Evolutionary conservation across 2,329 filamentous ascomycete genomes (phyloP).

Genomic region (Sclerotinia minor): DNA sequence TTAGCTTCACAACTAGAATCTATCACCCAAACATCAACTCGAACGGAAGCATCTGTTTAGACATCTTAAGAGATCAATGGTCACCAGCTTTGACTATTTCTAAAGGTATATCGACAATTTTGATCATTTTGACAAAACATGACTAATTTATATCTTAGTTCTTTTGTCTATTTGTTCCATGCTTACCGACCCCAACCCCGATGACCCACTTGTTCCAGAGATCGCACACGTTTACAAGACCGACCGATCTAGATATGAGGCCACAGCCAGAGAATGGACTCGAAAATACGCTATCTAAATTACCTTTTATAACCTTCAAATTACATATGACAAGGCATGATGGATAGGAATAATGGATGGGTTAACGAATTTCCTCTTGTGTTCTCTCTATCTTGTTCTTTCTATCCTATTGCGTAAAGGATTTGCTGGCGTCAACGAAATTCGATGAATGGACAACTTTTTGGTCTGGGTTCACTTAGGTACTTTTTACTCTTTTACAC

Average conservation of each 20-base stretch:
- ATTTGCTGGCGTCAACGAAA: conserved; percentile 38
- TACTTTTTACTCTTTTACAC: conserved; percentile 26
- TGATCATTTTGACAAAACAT: background rate
- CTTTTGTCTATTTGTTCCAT: conserved; percentile 99
- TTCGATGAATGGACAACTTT: conserved; percentile 26
- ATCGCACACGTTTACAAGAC: conserved; percentile 99
- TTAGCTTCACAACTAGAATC: conserved; percentile 99
- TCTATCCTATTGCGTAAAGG: conserved; percentile 31
- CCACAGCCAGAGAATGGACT: conserved; percentile 96
- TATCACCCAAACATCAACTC: conserved; percentile 99
- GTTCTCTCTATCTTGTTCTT: conserved; percentile 26
- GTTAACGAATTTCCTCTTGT: conserved; percentile 32
- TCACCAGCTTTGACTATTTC: conserved; percentile 97
- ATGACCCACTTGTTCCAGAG: conserved; percentile 97
- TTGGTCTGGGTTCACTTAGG: conserved; percentile 29
- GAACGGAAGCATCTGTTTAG: conserved; percentile 97
- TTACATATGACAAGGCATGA: conserved; percentile 21
- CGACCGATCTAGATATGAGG: conserved; percentile 92
- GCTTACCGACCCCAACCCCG: conserved; percentile 98
- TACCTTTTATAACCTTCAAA: conserved; percentile 14
- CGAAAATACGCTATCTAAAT: conserved; percentile 93
- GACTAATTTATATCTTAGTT: conserved; percentile 54
- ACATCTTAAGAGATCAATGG: conserved; percentile 99
- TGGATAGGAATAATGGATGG: conserved; percentile 22
- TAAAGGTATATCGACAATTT: conserved; percentile 67